Evolutionary conservation across 805 yeast species (phyloP), one percentile per base, ranked within the genome.

Genomic region (Priceomyces carsonii): DNA sequence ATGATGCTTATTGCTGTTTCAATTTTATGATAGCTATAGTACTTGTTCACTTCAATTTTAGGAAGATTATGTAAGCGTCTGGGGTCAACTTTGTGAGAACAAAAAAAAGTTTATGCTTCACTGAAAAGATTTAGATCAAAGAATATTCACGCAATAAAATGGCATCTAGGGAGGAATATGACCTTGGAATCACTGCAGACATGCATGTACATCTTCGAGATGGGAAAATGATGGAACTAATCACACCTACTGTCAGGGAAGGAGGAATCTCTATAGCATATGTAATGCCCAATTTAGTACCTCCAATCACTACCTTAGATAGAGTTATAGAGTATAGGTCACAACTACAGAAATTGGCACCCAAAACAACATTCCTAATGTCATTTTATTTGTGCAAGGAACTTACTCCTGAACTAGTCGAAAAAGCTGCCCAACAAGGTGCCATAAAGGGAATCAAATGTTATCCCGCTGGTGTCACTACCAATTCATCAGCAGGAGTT

Each of bases 391-490:
- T 93, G 26, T 76, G 84, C 33, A 79, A 75, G 36, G 85, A 79
- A 1, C 67, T 93, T 44, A 87, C 96, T 1, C 97, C 98, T 0
- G 95, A 86, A 45, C 67, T 88, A 26, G 82, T 93, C 38, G 79
- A 77, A 36, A 75, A 79, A 43, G 98, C 97, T 22, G 95, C 90
- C 6, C 55, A 69, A 36, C 51, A 63, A 12, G 81, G 81, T 1
- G 80, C 79, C 24, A 80, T 91, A 36, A 71, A 80, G 19, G 99
- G 99, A 38, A 87, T 93, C 47, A 93, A 93, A 61, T 89, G 96
- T 58, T 93, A 93, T 59, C 99, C 99, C 26, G 97, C 98, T 2
- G 99, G 99, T 29, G 99, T 93, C 20, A 93, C 99, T n/a, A 93
- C 99, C 25, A 93, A 93, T 66, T 88, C 96, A 7, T 62, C 76